A percentile compares a stretch with the other conserved stretches of the same genome.
Evolutionary conservation across 2,329 filamentous ascomycete genomes (phyloP).

Genomic region (Fusarium multiceps): DNA sequence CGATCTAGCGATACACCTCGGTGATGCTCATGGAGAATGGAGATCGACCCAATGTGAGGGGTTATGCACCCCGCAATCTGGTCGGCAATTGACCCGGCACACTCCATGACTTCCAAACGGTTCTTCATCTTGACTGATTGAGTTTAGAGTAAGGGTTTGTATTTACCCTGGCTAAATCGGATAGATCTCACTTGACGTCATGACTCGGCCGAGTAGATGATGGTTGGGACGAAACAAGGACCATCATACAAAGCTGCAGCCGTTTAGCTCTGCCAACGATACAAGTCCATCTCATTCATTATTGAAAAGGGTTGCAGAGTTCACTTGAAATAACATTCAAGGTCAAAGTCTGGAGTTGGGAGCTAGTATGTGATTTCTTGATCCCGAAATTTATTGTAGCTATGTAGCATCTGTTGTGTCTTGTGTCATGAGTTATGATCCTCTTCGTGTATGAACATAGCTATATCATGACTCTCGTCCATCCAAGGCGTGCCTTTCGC

Average conservation of each 20-base stretch:
- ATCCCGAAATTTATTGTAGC: no score
- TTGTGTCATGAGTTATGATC: not conserved
- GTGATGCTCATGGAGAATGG: not conserved
- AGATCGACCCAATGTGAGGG: slow-evolving; percentile 18
- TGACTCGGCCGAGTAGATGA: not conserved
- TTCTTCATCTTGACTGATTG: not conserved
- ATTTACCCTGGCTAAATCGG: not conserved
- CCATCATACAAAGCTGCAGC: not conserved
- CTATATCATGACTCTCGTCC: not conserved
- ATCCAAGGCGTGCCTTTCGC: not conserved
- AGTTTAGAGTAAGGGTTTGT: not conserved
- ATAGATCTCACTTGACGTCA: not conserved
- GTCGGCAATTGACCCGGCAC: slow-evolving; percentile 31
- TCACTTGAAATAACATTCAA: no score
- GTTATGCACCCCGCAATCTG: slow-evolving; percentile 21
- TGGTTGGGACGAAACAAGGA: not conserved
- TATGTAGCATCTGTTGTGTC: not conserved
- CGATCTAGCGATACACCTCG: not conserved
- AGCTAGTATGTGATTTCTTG: no score
- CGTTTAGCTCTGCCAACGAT: not conserved
- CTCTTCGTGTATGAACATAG: not conserved
- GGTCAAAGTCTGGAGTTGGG: not conserved
- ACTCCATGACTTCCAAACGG: not conserved
- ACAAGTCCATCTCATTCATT: no score
- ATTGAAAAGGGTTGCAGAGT: no score